Conservation (phyloP, 202 grass and related monocot species). For the Dendrocalamus latiflorus region DNA sequence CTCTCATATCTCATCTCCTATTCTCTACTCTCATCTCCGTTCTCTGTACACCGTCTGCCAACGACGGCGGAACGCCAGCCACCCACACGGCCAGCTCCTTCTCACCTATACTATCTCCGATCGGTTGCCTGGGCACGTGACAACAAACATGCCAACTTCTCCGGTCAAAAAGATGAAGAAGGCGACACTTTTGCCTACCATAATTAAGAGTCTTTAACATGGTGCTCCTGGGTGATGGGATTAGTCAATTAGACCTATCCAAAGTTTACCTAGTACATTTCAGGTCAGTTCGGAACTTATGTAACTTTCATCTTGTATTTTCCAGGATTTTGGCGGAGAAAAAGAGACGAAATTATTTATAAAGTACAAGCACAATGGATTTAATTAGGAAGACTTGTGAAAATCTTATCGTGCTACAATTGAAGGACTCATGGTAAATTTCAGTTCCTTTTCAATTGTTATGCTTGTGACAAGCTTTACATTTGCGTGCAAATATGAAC, state of each 20-base stretch:
- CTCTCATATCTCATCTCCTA: too few relatives aligned
- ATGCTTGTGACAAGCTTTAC: constrained; percentile 2
- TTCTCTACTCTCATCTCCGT: too few relatives aligned
- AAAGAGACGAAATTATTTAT: background rate
- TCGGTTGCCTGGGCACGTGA: too few relatives aligned
- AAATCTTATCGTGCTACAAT: background rate
- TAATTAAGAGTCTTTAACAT: background rate
- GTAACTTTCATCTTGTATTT: background rate
- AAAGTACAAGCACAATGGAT: background rate
- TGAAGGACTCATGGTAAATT: background rate
- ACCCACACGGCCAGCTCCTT: too few relatives aligned
- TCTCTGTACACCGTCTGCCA: too few relatives aligned
- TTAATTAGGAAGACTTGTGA: background rate
- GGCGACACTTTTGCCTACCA: background rate
- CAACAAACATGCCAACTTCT: constrained; percentile 8
- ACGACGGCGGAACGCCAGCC: too few relatives aligned
- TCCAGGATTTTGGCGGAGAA: background rate
- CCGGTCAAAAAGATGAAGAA: background rate
- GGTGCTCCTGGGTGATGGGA: too few relatives aligned
- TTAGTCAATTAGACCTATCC: background rate
- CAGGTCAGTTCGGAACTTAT: background rate
- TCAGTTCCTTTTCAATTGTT: constrained; percentile 5
- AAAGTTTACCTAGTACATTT: background rate
- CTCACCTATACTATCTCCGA: too few relatives aligned
- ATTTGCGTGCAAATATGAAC: background rate